Evolutionary conservation across 768 basidiomycete genomes (phyloP), one percentile per base, ranked within the genome.

Genomic region (Ramaria sp.): DNA sequence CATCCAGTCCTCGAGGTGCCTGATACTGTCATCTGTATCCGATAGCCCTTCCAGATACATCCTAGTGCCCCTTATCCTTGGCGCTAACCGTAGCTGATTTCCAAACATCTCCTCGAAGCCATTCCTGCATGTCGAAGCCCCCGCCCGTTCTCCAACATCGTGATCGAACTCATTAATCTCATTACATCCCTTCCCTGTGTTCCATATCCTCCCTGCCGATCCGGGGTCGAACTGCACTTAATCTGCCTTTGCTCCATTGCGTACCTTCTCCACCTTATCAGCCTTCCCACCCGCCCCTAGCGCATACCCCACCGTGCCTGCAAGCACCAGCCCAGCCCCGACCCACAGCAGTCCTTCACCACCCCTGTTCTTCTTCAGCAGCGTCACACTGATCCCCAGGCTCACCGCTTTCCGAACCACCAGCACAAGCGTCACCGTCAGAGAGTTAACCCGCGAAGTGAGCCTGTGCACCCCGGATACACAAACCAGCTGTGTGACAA

Each of bases 391-490:
- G 61, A 92, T 73, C 22, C 89, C 68, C 15, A 91, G 71, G 54
- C 87, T 90, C 31, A 79, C 74, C 12, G 88, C 89, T 66, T 92
- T 92, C 57, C 89, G 78, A 17, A 92, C 84, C 53, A 86, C 86
- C 42, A 91, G 75, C 24, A 90, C 76, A 54, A 91, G 83, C 3
- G 86, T 88, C 17, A 92, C 89, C 0, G 80, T 86, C 41, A 92
- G 74, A 10, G 85, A 77, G 51, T 79, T 81, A 6, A 90, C 85
- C 47, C 82, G 78, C 0, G 84, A 82, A 0, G 91, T 91, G 59
- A 97, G 77, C 48, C 89, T 76, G 67, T 96, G 83, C 45, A 95
- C 93, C 33, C 93, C 93, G 0, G 88, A 74, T 15, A 87, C 83
- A 69, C 93, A 97, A 7, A 94, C 59, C 4, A 92, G 75, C 66